Percentiles rank a stretch among this genome's conserved stretches.
phyloP scores from a whole-genome alignment of 352 stramenopile genomes.

The Phytophthora pinifolia region DNA sequence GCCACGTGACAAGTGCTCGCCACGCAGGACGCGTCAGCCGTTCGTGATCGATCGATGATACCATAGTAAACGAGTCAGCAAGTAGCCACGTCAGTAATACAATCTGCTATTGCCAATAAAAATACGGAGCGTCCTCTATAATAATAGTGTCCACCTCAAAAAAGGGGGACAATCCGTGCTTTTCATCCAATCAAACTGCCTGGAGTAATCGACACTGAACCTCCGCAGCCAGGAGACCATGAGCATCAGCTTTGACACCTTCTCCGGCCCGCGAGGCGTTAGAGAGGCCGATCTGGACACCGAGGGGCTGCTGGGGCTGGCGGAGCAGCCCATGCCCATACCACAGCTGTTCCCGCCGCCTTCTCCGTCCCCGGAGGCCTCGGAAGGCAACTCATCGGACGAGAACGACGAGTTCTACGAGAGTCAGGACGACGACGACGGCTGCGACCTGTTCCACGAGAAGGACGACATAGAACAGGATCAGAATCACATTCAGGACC shows the following conservation, averaged over 20 bases:
- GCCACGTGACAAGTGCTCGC: no score
- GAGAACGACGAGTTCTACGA: slow-evolving; percentile 37
- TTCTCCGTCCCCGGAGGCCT: slow-evolving; percentile 4
- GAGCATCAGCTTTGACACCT: slow-evolving; percentile 79
- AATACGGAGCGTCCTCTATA: background rate
- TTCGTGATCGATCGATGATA: no score
- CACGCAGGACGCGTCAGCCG: no score
- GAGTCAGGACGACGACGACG: slow-evolving; percentile 30
- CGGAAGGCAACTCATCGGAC: slow-evolving; percentile 14
- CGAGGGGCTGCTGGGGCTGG: slow-evolving; percentile 22
- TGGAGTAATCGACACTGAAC: no score
- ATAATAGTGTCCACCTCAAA: slow-evolving; percentile 6
- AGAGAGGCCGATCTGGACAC: slow-evolving; percentile 41
- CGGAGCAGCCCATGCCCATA: slow-evolving; percentile 17
- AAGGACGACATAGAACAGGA: background rate
- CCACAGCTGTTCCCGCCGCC: slow-evolving; percentile 14
- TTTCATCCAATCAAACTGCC: slow-evolving; percentile 15
- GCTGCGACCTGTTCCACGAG: slow-evolving; percentile 49
- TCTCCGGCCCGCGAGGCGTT: slow-evolving; percentile 41
- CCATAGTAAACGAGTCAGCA: no score
- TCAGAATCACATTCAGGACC: background rate
- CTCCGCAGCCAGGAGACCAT: slow-evolving; percentile 24
- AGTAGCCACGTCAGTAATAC: no score
- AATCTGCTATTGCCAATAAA: no score
- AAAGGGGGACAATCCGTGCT: background rate